phyloP scores from a whole-genome alignment of 306 rosid genomes.

The Canavalia gladiata region DNA sequence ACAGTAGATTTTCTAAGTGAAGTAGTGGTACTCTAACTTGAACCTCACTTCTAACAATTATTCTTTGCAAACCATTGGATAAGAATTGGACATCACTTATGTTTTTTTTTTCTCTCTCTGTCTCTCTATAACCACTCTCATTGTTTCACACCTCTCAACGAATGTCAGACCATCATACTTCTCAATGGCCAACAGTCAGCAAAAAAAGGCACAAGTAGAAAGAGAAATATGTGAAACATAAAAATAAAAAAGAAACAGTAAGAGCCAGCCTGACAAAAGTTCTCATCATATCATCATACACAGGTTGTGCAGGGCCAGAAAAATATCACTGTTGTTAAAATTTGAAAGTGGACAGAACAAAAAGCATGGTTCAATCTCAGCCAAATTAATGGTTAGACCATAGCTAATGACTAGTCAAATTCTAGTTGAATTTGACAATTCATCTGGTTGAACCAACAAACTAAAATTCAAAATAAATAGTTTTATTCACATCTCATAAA shows the following conservation, averaged over 20 bases:
- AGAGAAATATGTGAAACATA: constrained; percentile 12
- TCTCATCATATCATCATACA: constrained; percentile 6
- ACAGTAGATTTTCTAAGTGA: constrained; percentile 6
- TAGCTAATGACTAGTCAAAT: neutral
- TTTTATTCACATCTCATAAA: neutral
- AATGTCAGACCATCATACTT: neutral
- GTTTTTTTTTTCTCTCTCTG: neutral
- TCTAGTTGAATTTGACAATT: neutral
- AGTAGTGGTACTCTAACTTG: neutral
- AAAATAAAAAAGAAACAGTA: neutral
- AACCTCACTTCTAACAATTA: constrained; percentile 4
- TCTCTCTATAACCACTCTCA: neutral
- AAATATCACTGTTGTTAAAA: neutral
- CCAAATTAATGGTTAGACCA: neutral
- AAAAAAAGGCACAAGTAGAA: neutral
- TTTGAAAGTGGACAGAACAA: neutral
- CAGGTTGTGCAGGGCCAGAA: constrained; percentile 16
- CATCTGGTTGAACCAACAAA: constrained; percentile 33
- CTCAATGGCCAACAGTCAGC: neutral
- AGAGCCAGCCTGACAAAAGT: constrained; percentile 3
- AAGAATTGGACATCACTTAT: neutral
- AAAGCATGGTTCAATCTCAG: neutral
- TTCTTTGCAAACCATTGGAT: constrained; percentile 8
- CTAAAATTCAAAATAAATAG: neutral
- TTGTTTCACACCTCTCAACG: constrained; percentile 23